Percentiles rank a stretch among this genome's conserved stretches.
Conservation (phyloP, 345 rosid genomes). For the Eucalyptus brandiana region DNA sequence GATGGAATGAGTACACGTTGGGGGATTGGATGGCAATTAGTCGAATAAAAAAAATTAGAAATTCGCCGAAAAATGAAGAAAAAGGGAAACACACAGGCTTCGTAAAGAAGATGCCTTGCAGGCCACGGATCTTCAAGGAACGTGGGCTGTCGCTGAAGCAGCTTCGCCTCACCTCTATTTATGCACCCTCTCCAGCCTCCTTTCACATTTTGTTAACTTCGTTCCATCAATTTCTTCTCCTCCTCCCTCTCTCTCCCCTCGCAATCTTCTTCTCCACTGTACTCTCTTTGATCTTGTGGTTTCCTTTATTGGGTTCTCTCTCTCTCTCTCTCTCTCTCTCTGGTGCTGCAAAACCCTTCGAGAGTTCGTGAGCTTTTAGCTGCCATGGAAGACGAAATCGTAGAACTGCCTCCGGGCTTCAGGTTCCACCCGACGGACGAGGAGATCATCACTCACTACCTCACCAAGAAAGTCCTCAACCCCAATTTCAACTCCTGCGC, state of each 20-base stretch:
- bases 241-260: background rate
- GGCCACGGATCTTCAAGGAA: conserved; percentile 45
- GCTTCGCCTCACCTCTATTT: conserved; percentile 26
- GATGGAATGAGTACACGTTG: rapidly evolving
- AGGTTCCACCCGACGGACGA: conserved; percentile 93
- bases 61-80: background rate
- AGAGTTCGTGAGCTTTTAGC: background rate
- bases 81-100: conserved; percentile 7
- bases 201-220: conserved; percentile 27
- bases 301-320: background rate
- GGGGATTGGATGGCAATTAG: background rate
- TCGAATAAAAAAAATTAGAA: background rate
- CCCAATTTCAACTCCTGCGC: conserved; percentile 34
- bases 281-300: background rate
- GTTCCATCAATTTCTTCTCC: background rate
- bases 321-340: background rate
- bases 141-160: background rate
- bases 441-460: conserved; percentile 71
- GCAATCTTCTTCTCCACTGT: background rate
- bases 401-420: conserved; percentile 76
- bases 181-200: conserved; percentile 15
- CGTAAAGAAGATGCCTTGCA: conserved; percentile 40
- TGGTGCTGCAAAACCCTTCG: background rate
- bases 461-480: conserved; percentile 45
- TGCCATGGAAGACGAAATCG: conserved; percentile 31